Conservation (phyloP, 805 yeast genomes). For the Yarrowia osloensis region DNA sequence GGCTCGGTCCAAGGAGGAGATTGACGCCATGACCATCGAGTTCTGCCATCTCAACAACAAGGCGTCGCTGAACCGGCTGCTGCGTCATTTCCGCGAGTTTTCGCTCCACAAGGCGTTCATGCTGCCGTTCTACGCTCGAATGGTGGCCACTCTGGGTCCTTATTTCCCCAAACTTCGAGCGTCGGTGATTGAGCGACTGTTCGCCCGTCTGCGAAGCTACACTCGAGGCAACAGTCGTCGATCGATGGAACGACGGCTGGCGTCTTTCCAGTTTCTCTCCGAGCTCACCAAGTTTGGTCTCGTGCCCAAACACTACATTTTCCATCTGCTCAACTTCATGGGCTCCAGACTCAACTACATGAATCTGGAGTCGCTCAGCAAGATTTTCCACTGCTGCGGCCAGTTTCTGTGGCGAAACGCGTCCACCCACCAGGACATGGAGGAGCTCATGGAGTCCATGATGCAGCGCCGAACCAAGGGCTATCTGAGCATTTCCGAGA, state of each 20-base stretch:
- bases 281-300: conserved; percentile 78
- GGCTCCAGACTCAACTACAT: conserved; percentile 54
- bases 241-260: conserved; percentile 23
- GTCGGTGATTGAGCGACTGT: conserved; percentile 13
- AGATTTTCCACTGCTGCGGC: conserved; percentile 76
- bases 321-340: conserved; percentile 69
- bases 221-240: conserved; percentile 25
- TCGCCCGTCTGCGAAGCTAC: conserved; percentile 8
- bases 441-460: conserved; percentile 61
- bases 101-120: conserved; percentile 45
- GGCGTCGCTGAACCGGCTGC: conserved; percentile 65
- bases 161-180: conserved; percentile 44
- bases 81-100: conserved; percentile 54
- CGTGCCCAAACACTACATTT: conserved; percentile 67
- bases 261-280: conserved; percentile 56
- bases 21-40: conserved; percentile 42
- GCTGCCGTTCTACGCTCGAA: conserved; percentile 58
- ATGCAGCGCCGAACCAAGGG: conserved; percentile 53
- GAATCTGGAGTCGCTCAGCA: conserved; percentile 67
- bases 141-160: conserved; percentile 60
- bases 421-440: conserved; percentile 60
- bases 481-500: conserved; percentile 55
- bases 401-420: conserved; percentile 58
- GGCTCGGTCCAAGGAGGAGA: conserved; percentile 36
- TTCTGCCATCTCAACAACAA: conserved; percentile 58